Conservation (phyloP, 257 asterid species). For the Lavandula angustifolia region DNA sequence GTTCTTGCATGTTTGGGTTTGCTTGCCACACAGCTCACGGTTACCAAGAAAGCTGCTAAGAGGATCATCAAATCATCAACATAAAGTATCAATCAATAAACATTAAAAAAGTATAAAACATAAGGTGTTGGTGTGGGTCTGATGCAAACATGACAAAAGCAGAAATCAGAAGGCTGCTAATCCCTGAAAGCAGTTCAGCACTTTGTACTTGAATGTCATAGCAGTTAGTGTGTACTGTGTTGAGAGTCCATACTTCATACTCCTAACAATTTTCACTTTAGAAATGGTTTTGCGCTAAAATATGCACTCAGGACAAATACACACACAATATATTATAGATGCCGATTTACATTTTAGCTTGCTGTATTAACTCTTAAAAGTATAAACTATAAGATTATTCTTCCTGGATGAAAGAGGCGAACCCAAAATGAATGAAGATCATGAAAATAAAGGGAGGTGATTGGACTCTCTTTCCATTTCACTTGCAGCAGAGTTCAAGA, state of each 20-base stretch:
- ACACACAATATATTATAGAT: constrained; percentile 12
- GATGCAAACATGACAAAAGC: background rate
- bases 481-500: background rate
- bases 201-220: constrained; percentile 8
- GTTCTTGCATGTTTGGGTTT: constrained; percentile 58
- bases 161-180: constrained; percentile 19
- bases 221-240: constrained; percentile 5
- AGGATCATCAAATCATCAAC: constrained; percentile 32
- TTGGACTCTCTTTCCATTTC: constrained; percentile 18
- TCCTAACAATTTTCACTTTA: background rate
- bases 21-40: constrained; percentile 88
- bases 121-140: background rate
- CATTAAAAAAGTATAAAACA: background rate
- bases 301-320: background rate
- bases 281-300: background rate
- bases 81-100: constrained; percentile 1
- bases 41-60: constrained; percentile 80
- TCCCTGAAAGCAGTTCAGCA: constrained; percentile 10
- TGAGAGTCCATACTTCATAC: background rate
- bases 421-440: constrained; percentile 7
- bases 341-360: constrained; percentile 16
- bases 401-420: constrained; percentile 10
- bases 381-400: background rate
- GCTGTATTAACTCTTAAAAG: background rate
- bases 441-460: constrained; percentile 5